Evolutionary conservation across 2,329 filamentous ascomycete species (phyloP), one percentile per base, ranked within the genome.

Genomic region (Trichothecium sympodiale): DNA sequence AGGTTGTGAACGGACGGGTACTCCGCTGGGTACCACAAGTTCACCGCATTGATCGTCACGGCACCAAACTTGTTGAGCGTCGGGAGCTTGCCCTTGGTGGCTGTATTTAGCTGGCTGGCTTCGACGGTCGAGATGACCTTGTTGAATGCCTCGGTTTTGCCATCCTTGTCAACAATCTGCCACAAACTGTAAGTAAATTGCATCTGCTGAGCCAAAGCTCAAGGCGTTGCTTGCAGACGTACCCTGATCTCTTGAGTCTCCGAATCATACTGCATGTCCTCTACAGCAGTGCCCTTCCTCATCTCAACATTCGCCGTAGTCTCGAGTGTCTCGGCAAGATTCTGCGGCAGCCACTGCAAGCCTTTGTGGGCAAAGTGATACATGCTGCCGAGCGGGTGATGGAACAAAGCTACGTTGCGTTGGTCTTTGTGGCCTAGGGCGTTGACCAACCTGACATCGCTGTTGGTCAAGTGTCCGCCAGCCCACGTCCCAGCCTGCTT

Each of bases 11-110:
- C 64, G 12, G 74, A 72, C 26, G 94, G 61, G 38, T 73, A 52
- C 6, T 77, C 68, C 30, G 75, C 66, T 2, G 69, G 64, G 56
- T 81, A 98, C 69, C 81, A 95, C 33, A 98, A 67, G 59, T 94
- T 95, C 41, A 98, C 82, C 3, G 88, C 83, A 78, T 88, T 88
- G 46, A 95, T 87, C 23, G 80, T 88, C 20, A 89, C 82, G 26
- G 80, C 74, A 36, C 74, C 69, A 13, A 74, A 71, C 30, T 69
- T 52, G 14, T 55, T 52, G 9, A 83, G 65, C 23, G 64, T 54
- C 5, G 67, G 64, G 5, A 78, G 60, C 5, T 51, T 43, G 30
- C 49, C 45, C 15, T 45, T 41, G 3, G 61, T 56, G 20, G 33
- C 18, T 14, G 65, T 43, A 17, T 47, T 39, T 13, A 74, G 61